Percentiles rank a stretch among this genome's conserved stretches.
Conservation (phyloP, 805 yeast genomes). For the Candida fluviatilis region DNA sequence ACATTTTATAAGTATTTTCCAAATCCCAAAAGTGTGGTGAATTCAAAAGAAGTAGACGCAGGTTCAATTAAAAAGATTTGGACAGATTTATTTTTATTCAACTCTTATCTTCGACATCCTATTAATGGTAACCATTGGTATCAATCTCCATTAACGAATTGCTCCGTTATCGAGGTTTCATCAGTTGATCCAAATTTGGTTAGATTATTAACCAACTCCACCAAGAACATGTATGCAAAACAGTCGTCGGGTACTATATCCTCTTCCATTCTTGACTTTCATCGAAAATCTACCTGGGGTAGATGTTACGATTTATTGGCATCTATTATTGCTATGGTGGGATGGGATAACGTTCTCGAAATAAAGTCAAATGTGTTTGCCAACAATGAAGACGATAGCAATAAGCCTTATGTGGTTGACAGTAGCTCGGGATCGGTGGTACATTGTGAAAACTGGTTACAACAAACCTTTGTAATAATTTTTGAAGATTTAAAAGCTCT, state of each 20-base stretch:
- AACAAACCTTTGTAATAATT: conserved; percentile 63
- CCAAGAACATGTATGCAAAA: conserved; percentile 25
- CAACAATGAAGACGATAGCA: conserved; percentile 20
- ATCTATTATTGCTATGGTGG: conserved; percentile 59
- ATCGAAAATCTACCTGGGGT: conserved; percentile 37
- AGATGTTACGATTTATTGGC: conserved; percentile 63
- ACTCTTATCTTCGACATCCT: conserved; percentile 32
- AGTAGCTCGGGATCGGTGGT: conserved; percentile 1
- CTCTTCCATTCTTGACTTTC: conserved; percentile 29
- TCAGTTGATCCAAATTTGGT: conserved; percentile 30
- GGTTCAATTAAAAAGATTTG: conserved; percentile 32
- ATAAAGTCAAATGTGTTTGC: conserved; percentile 63
- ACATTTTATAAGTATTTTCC: conserved; percentile 27
- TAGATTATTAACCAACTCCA: conserved; percentile 20
- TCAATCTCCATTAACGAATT: conserved; percentile 32
- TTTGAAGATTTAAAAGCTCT: conserved; percentile 52
- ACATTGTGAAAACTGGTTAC: conserved; percentile 75
- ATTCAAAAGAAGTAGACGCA: conserved; percentile 3
- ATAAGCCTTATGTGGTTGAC: not conserved
- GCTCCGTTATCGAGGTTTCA: conserved; percentile 30
- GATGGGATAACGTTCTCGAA: conserved; percentile 77
- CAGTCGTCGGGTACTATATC: conserved; percentile 25
- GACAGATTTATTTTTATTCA: conserved; percentile 25
- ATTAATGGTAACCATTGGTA: conserved; percentile 29
- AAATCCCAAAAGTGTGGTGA: conserved; percentile 11